Conservation (phyloP, 169 alveolate genomes). For the Cryptosporidium meleagridis region DNA sequence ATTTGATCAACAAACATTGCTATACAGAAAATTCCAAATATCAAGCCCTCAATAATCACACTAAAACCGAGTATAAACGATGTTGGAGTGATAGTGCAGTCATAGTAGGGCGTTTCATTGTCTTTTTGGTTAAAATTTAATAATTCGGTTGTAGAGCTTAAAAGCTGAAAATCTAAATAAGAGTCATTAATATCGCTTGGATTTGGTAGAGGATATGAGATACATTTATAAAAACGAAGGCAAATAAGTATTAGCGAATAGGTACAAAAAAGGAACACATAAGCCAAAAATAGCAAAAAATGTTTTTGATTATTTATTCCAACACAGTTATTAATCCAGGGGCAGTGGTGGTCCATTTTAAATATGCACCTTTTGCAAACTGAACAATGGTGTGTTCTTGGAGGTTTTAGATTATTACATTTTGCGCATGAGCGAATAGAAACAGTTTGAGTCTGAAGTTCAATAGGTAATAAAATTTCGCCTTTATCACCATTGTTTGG, state of each 20-base stretch:
- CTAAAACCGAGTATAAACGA: conserved; percentile 45
- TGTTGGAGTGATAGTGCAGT: conserved; percentile 35
- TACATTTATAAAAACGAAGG: conserved; percentile 40
- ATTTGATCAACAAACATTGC: conserved; percentile 71
- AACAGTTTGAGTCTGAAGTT: conserved; percentile 43
- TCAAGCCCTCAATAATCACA: conserved; percentile 42
- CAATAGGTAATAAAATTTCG: conserved; percentile 58
- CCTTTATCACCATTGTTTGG: conserved; percentile 48
- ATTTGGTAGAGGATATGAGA: conserved; percentile 22
- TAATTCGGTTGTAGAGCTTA: not conserved
- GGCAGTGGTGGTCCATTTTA: conserved; percentile 94
- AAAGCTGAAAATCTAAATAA: not conserved
- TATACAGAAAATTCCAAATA: conserved; percentile 58
- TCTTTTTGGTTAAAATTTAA: not conserved
- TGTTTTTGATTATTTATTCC: conserved; percentile 85
- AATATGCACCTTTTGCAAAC: conserved; percentile 87
- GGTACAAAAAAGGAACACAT: conserved; percentile 67
- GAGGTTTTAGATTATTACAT: conserved; percentile 85
- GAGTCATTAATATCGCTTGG: not conserved
- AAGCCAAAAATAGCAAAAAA: conserved; percentile 81
- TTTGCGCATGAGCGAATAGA: conserved; percentile 73
- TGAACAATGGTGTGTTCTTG: conserved; percentile 91
- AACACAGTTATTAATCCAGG: conserved; percentile 96
- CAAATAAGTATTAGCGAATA: conserved; percentile 44
- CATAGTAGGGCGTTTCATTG: not conserved